A percentile compares a stretch with the other conserved stretches of the same genome.
Evolutionary conservation across 2,329 filamentous ascomycete genomes (phyloP).

Genomic region (Lachnellula subtilissima): DNA sequence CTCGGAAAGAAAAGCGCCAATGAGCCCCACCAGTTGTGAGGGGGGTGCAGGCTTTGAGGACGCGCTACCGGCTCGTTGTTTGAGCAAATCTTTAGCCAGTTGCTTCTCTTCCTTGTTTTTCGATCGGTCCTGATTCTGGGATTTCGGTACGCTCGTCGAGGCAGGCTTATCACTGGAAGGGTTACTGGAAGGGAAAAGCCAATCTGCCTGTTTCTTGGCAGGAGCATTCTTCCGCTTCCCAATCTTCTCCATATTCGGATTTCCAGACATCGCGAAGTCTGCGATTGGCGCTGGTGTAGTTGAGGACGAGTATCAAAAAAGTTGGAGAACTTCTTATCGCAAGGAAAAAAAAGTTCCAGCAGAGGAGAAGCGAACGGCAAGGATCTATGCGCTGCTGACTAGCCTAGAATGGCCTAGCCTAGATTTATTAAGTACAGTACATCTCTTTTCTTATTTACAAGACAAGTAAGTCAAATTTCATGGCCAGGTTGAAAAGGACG

Average conservation of each 20-base stretch:
- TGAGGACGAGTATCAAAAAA: conserved; percentile 1
- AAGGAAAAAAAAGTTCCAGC: not conserved
- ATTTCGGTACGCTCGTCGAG: conserved; percentile 7
- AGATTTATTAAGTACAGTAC: too few relatives aligned
- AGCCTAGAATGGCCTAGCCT: not conserved
- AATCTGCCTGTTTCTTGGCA: conserved; percentile 26
- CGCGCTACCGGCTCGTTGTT: conserved; percentile 20
- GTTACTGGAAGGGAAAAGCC: conserved; percentile 27
- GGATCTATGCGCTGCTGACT: not conserved
- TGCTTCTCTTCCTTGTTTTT: conserved; percentile 28
- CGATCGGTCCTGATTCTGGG: conserved; percentile 13
- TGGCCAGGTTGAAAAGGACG: too few relatives aligned
- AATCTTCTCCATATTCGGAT: conserved; percentile 31
- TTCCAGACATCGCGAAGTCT: conserved; percentile 22
- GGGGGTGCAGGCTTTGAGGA: conserved; percentile 40
- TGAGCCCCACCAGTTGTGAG: conserved; percentile 59
- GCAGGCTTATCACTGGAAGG: conserved; percentile 9
- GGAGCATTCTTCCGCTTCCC: conserved; percentile 26
- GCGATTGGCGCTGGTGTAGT: conserved; percentile 3
- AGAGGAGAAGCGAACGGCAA: not conserved
- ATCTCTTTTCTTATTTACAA: too few relatives aligned
- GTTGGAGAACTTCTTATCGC: not conserved
- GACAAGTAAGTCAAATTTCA: too few relatives aligned
- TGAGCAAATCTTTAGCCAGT: conserved; percentile 27
- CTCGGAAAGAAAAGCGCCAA: conserved; percentile 62